Conservation (phyloP, 768 basidiomycete genomes). For the Suillus subalutaceus region DNA sequence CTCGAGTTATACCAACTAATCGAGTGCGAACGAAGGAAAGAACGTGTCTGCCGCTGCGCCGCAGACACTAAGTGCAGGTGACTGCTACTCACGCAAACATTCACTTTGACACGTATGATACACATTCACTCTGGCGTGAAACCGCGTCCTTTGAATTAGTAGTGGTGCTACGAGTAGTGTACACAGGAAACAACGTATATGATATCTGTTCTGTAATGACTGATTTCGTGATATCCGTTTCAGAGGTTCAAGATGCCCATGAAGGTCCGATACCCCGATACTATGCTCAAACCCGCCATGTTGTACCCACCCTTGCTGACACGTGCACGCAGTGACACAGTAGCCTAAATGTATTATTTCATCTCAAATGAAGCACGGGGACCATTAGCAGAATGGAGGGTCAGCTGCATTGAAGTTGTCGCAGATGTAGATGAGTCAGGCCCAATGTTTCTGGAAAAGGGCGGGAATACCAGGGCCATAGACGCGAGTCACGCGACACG, state of each 20-base stretch:
- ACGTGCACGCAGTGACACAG: neutral
- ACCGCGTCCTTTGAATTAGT: neutral
- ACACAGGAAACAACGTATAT: neutral
- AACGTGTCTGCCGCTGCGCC: neutral
- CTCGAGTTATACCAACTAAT: neutral
- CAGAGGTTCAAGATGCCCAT: neutral
- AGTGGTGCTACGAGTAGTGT: neutral
- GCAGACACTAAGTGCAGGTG: too few relatives aligned
- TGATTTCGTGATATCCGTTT: neutral
- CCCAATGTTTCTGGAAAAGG: neutral
- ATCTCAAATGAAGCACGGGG: neutral
- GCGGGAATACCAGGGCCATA: neutral
- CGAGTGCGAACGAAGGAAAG: neutral
- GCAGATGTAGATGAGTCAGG: neutral
- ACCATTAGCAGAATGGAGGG: neutral
- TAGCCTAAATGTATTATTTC: neutral
- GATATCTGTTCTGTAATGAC: neutral
- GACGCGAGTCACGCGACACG: neutral
- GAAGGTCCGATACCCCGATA: neutral
- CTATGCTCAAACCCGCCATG: neutral
- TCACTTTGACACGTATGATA: slow-evolving; percentile 3
- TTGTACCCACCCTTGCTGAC: neutral
- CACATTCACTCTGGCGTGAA: neutral
- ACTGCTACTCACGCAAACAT: neutral
- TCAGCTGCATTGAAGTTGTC: neutral